phyloP scores from a whole-genome alignment of 1,139 yeast genomes.

The Sugiyamaella pinicola region DNA sequence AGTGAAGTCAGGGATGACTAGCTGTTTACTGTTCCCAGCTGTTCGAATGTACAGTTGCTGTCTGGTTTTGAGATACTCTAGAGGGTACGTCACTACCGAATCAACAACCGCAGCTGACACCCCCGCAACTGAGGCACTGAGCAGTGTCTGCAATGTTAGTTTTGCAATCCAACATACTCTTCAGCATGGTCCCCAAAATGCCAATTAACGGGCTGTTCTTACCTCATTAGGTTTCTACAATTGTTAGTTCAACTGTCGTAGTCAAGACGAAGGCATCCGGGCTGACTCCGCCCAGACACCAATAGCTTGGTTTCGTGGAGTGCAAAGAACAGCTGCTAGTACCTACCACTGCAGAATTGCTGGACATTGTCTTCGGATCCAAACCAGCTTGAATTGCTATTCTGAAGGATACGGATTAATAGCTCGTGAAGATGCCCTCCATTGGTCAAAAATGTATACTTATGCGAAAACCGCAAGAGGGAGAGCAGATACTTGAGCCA shows the following conservation, averaged over 20 bases:
- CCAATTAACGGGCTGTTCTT: not conserved
- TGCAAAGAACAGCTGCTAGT: not conserved
- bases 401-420: not conserved
- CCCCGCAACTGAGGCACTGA: slow-evolving; percentile 73
- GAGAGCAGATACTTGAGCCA: too few species aligned
- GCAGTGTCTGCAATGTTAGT: slow-evolving; percentile 33
- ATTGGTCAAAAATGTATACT: not conserved
- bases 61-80: slow-evolving; percentile 79
- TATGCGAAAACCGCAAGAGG: not conserved
- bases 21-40: slow-evolving; percentile 44
- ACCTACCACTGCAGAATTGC: slow-evolving; percentile 14
- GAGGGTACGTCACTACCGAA: slow-evolving; percentile 75
- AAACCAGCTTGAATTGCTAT: not conserved
- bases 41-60: slow-evolving; percentile 52
- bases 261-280: slow-evolving; percentile 2
- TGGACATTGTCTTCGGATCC: slow-evolving; percentile 2
- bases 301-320: slow-evolving; percentile 2
- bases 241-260: slow-evolving; percentile 1
- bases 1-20: slow-evolving; percentile 45
- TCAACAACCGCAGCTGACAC: slow-evolving; percentile 73
- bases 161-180: too few species aligned
- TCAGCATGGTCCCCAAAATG: too few species aligned
- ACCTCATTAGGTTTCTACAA: slow-evolving; percentile 14
- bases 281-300: not conserved
- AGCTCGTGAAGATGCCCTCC: not conserved